These are phyloP conservation scores for Penicillium herquei DNA, from an alignment of 495 filamentous ascomycete genomes.

Conservation along the genomic window DNA sequence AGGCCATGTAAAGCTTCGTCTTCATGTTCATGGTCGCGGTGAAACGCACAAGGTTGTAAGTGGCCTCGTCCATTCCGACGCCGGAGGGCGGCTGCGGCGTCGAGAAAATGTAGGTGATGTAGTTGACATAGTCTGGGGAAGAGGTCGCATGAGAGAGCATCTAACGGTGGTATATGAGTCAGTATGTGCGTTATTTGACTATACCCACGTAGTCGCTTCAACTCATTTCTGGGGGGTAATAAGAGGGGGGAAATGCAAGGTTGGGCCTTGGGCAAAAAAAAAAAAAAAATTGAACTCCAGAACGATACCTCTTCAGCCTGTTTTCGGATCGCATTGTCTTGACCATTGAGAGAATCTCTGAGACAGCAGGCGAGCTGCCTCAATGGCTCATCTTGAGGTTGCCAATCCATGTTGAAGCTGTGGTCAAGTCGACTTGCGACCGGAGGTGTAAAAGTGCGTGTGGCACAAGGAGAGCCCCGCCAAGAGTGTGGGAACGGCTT, in stretches of 20 bases:
- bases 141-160: slow-evolving; percentile 91
- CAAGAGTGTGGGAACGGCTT: slow-evolving; percentile 31
- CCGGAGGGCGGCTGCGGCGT: slow-evolving; percentile 59
- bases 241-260: slow-evolving; percentile 3
- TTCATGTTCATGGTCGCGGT: slow-evolving; percentile 93
- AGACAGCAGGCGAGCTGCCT: slow-evolving; percentile 85
- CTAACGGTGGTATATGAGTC: slow-evolving; percentile 42
- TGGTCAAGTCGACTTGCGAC: slow-evolving; percentile 21
- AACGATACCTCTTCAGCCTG: slow-evolving; percentile 59
- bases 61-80: slow-evolving; percentile 54
- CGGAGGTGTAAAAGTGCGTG: slow-evolving; percentile 26
- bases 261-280: not conserved
- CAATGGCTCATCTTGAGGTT: slow-evolving; percentile 83
- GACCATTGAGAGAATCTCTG: slow-evolving; percentile 84
- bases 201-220: no score
- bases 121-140: slow-evolving; percentile 94
- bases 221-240: not conserved
- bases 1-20: slow-evolving; percentile 75
- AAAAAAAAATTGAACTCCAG: slow-evolving; percentile 16
- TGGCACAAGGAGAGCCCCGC: slow-evolving; percentile 31
- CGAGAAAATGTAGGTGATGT: slow-evolving; percentile 87
- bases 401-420: slow-evolving; percentile 74
- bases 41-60: slow-evolving; percentile 73
- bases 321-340: slow-evolving; percentile 74
- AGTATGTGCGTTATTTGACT: not conserved